Evolutionary conservation across 2,329 filamentous ascomycete species (phyloP).

Genomic region (Xylariales sp.): DNA sequence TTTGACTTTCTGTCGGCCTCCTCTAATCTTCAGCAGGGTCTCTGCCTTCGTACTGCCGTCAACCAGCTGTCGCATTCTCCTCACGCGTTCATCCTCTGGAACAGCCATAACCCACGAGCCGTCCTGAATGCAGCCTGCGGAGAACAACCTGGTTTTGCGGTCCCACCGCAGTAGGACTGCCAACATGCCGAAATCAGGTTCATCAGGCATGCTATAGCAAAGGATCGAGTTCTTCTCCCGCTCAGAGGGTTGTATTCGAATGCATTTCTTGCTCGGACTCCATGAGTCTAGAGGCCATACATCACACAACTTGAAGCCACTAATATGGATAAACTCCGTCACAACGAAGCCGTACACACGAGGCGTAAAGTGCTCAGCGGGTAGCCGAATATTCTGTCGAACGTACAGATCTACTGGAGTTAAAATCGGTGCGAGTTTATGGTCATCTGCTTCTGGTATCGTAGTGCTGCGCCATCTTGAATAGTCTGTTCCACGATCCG

Average conservation of each 20-base stretch:
- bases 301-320: conserved; percentile 1
- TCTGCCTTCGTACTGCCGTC: neutral
- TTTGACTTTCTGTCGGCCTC: neutral
- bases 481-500: too few relatives aligned
- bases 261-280: neutral
- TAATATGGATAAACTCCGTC: conserved; percentile 2
- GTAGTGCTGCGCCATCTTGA: too few relatives aligned
- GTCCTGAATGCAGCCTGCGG: neutral
- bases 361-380: conserved; percentile 1
- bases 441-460: too few relatives aligned
- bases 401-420: conserved; percentile 3
- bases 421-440: neutral
- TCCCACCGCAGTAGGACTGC: neutral
- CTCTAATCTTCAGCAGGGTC: neutral
- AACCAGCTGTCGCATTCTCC: neutral
- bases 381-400: conserved; percentile 6
- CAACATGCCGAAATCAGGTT: neutral
- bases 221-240: neutral
- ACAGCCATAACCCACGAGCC: neutral
- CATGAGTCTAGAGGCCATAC: neutral
- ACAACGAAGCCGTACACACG: conserved; percentile 3
- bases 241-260: neutral
- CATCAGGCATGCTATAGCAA: neutral
- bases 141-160: neutral
- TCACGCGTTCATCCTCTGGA: neutral